Evolutionary conservation across 169 alveolate genomes (phyloP), one percentile per base, ranked within the genome.

Genomic region (Toxoplasma gondii): DNA sequence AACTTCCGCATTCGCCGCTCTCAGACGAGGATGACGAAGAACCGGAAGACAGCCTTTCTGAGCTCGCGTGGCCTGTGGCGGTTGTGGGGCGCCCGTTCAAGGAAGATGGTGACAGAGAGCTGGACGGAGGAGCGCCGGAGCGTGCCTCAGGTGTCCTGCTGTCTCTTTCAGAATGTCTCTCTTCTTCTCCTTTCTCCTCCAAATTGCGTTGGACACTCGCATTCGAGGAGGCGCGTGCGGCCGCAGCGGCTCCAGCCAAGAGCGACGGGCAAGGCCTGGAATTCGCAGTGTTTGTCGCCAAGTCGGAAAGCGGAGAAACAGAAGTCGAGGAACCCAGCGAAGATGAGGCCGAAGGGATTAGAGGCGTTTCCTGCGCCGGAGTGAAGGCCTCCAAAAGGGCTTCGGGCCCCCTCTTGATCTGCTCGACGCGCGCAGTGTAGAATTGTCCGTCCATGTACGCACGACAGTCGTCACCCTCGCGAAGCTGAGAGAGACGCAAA

Each of bases 361-460:
- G 29, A 27, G 4, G 74, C 74, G 74, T 16, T 16, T 64, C 22
- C n/a, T 27, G 24, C n/a, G 24, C 74, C 29, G 74, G 34, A 64
- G 74, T 12, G 74, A 64, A 49, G 58, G 74, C 74, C 29, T 64
- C 29, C n/a, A 64, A 31, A 31, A 64, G 74, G 5, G 74, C 29
- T 4, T 16, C 34, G 22, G 74, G 74, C 5, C 45, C 22, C 43
- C 84, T 22, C 84, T 74, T 31, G 49, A 74, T 31, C 12, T 31
- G 24, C 43, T 74, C 43, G 69, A 88, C 67, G 67, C 54, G 45
- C 4, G 93, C 93, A 41, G 87, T 41, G 43, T 64, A 88, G 86
- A 49, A 88, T 16, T n/a, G 12, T 24, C 93, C 93, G 74, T 88
- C 93, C 93, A 88, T 88, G 34, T n/a, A 88, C 70, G 74, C 87